phyloP scores from a whole-genome alignment of 2,329 filamentous ascomycete genomes.

The Penicillium brevicompactum region DNA sequence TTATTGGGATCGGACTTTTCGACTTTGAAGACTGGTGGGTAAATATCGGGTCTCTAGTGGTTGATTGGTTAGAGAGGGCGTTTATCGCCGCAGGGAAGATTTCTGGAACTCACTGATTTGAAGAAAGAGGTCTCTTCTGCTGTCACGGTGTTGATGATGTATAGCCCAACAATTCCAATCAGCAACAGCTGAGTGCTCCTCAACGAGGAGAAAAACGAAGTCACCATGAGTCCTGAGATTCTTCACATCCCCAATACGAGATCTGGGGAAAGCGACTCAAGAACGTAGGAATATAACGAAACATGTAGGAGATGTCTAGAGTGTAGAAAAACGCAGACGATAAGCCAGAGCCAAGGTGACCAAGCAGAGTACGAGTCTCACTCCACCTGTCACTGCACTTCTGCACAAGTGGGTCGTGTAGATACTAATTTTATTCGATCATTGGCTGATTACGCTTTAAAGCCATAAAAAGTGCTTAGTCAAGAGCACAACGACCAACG shows the following conservation, averaged over 20 bases:
- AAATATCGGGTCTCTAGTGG: slow-evolving; percentile 42
- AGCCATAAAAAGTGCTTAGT: slow-evolving; percentile 1
- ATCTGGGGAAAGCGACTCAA: slow-evolving; percentile 2
- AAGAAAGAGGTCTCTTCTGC: slow-evolving; percentile 38
- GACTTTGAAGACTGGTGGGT: slow-evolving; percentile 37
- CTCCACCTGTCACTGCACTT: slow-evolving; percentile 4
- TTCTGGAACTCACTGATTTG: slow-evolving; percentile 37
- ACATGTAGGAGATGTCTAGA: neutral
- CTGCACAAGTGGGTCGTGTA: neutral
- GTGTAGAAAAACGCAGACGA: neutral
- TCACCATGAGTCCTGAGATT: slow-evolving; percentile 26
- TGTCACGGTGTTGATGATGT: slow-evolving; percentile 16
- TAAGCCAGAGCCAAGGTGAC: neutral
- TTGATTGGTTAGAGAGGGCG: neutral
- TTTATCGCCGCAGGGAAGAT: neutral
- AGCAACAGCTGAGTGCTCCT: slow-evolving; percentile 12
- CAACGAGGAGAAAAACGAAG: slow-evolving; percentile 16
- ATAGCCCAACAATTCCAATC: slow-evolving; percentile 23
- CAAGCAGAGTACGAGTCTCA: slow-evolving; percentile 1
- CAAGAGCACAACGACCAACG: neutral
- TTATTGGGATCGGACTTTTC: slow-evolving; percentile 32
- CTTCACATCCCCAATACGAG: slow-evolving; percentile 22
- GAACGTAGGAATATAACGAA: neutral
- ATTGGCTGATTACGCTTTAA: slow-evolving; percentile 1
- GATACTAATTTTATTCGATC: neutral